Conservation (phyloP, 2,329 filamentous ascomycete species). For the Aspergillus puulaauensis region DNA sequence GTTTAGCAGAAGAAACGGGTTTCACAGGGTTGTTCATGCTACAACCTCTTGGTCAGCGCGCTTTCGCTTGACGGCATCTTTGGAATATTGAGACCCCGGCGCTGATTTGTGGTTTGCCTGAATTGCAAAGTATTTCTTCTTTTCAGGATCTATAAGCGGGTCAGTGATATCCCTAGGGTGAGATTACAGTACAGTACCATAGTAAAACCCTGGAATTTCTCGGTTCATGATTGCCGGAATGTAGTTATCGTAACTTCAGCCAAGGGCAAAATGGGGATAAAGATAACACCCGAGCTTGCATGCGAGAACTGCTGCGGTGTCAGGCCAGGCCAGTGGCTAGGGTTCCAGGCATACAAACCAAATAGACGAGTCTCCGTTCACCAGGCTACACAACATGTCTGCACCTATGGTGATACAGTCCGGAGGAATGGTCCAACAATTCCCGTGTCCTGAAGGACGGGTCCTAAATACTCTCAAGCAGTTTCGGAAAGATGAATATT, state of each 20-base stretch:
- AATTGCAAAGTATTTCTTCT: constrained; percentile 68
- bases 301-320: not conserved
- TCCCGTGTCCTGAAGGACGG: not conserved
- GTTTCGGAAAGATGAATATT: not conserved
- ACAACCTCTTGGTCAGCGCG: constrained; percentile 45
- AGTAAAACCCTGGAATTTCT: constrained; percentile 36
- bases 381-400: not conserved
- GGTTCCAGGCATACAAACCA: not conserved
- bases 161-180: constrained; percentile 5
- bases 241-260: not conserved
- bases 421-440: not conserved
- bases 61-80: constrained; percentile 59
- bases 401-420: not conserved
- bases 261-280: not conserved
- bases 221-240: constrained; percentile 24
- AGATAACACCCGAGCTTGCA: not conserved
- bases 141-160: constrained; percentile 43
- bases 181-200: constrained; percentile 22
- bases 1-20: constrained; percentile 3
- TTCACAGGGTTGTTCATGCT: not conserved
- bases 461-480: not conserved
- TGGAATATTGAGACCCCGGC: constrained; percentile 53
- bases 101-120: constrained; percentile 55
- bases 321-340: not conserved
- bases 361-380: not conserved